phyloP scores from a whole-genome alignment of 2,329 filamentous ascomycete species.

The Aspergillus pseudotamarii region DNA sequence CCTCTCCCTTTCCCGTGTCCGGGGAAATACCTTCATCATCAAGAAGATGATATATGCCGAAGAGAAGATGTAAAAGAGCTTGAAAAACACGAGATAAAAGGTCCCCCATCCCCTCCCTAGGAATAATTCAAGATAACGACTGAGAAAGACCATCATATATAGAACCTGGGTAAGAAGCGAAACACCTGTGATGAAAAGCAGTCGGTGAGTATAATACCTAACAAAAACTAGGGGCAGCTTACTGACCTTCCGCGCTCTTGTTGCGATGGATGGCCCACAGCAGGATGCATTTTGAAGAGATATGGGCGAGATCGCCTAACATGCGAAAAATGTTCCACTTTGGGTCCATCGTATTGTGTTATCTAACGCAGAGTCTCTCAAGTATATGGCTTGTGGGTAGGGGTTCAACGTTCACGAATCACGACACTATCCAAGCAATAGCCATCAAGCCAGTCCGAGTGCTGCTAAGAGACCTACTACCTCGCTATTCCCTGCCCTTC shows the following conservation, averaged over 20 bases:
- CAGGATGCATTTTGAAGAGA: conserved; percentile 83
- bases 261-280: conserved; percentile 90
- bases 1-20: conserved; percentile 86
- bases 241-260: conserved; percentile 75
- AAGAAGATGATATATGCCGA: conserved; percentile 84
- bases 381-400: not conserved
- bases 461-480: not conserved
- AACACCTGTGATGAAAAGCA: conserved; percentile 60
- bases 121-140: conserved; percentile 86
- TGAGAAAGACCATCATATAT: conserved; percentile 82
- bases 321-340: conserved; percentile 65
- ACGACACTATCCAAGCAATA: not conserved
- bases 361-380: not conserved
- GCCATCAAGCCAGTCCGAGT: not conserved
- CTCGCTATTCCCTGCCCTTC: not conserved
- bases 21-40: conserved; percentile 83
- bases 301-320: conserved; percentile 80
- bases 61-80: conserved; percentile 83
- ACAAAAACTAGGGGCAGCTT: not conserved
- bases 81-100: conserved; percentile 77
- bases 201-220: conserved; percentile 6
- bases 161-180: conserved; percentile 87
- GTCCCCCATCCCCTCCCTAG: conserved; percentile 35
- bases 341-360: conserved; percentile 16
- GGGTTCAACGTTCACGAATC: not conserved